These are phyloP conservation scores for Thelonectria rubi DNA, from an alignment of 2,329 filamentous ascomycete genomes.

Conservation along the genomic window DNA sequence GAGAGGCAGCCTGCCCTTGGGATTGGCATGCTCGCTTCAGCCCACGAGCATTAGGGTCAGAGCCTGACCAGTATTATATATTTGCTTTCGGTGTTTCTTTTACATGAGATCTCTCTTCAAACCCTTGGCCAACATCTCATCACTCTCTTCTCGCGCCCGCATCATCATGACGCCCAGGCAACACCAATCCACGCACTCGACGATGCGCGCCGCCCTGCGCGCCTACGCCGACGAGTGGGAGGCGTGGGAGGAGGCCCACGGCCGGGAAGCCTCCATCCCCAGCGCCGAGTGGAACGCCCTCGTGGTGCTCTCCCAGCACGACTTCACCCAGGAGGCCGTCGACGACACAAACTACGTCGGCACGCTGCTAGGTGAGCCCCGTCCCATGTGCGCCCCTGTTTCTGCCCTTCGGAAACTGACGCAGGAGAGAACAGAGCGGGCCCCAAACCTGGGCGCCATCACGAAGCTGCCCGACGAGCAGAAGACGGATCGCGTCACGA, in stretches of 20 bases:
- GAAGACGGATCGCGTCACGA: not conserved
- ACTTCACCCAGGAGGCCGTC: conserved; percentile 41
- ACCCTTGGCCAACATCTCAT: not conserved
- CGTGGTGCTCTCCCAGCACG: conserved; percentile 48
- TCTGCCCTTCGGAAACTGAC: too few species aligned
- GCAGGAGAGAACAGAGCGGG: conserved; percentile 22
- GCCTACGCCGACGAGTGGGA: conserved; percentile 36
- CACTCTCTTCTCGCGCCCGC: not conserved
- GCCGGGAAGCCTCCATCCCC: conserved; percentile 11
- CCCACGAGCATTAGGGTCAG: too few species aligned
- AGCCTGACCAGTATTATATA: too few species aligned
- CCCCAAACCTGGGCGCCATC: conserved; percentile 10
- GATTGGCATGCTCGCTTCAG: too few species aligned
- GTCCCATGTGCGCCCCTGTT: not conserved
- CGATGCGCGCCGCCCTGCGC: conserved; percentile 3
- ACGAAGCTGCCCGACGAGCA: conserved; percentile 16
- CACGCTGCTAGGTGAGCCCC: conserved; percentile 41
- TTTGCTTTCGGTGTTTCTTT: not conserved
- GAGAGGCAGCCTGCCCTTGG: too few species aligned
- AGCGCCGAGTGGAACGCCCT: conserved; percentile 47
- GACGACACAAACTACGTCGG: conserved; percentile 42
- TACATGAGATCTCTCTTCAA: not conserved
- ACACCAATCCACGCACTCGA: not conserved
- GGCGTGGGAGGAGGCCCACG: conserved; percentile 43
- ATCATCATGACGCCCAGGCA: conserved; percentile 7